Base-by-base conservation (phyloP, 768 basidiomycete genomes). In the Amanita rubescens region DNA sequence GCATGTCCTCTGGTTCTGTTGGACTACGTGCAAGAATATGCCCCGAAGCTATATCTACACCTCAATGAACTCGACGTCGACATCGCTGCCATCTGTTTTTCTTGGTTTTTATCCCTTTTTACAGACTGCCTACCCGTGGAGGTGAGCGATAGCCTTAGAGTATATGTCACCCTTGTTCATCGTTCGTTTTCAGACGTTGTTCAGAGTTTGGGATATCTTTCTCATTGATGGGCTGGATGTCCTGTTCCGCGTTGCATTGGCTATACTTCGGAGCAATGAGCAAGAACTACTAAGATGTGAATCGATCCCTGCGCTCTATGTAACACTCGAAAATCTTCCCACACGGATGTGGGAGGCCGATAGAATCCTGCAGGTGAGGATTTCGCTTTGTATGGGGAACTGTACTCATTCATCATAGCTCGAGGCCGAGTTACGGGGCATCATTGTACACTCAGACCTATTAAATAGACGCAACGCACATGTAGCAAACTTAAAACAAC, bases 81-180 rank as follows among this genome's bases (percentile, higher is more conserved):
- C 63, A 77, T 99, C 2, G 84, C 85, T 2, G 94, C 94, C 0
- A 92, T 97, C 56, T 96, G 93, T 56, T 99, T 99, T 73, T 95
- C 94, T 11, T 99, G 96, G 96, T 96, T 97, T 69, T 72, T 99
- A 22, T 94, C 92, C 3, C 74, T 99, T 19, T 98, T 98, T 63
- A 96, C 94, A 0, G 94, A 96, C 60, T 95, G 94, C 64, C 71
- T 97, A 7, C 95, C 95, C 10, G 90, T 97, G 24, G 94, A 95
- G 80, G 93, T 93, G 54, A 30, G 76, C 65, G 22, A 22, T 5
- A 17, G 44, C 20, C 15, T 39, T 33, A n/a, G 9, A 17, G 25
- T 9, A n/a, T 19, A 24, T 44, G 19, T 9, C 17, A 45, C 57
- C 27, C 48, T 62, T 37, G 43, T 11, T 35, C 14, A 43, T 12